Percentiles rank a stretch among this genome's conserved stretches.
Evolutionary conservation across 805 yeast genomes (phyloP).

Genomic region (Wickerhamomyces ciferrii): DNA sequence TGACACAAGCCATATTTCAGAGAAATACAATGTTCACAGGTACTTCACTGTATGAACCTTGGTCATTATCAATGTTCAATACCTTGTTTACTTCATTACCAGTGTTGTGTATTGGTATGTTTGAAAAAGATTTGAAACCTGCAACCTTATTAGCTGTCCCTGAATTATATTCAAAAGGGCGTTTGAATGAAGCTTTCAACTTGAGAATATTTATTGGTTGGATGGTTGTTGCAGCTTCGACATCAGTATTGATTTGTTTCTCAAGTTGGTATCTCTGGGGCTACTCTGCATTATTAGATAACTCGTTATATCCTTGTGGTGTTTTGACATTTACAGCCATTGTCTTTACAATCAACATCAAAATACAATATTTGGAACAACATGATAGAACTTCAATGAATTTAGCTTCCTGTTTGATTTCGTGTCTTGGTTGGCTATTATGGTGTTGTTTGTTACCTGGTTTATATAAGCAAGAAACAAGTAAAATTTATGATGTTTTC

Average conservation of each 20-base stretch:
- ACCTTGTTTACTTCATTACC: slow-evolving; percentile 92
- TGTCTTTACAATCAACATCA: slow-evolving; percentile 68
- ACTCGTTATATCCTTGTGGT: slow-evolving; percentile 79
- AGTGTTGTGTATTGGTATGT: slow-evolving; percentile 90
- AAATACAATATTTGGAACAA: slow-evolving; percentile 79
- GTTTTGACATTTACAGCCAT: slow-evolving; percentile 68
- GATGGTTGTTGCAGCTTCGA: slow-evolving; percentile 72
- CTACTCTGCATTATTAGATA: slow-evolving; percentile 57
- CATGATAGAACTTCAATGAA: slow-evolving; percentile 66
- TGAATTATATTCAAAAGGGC: slow-evolving; percentile 76
- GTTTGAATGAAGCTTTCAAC: slow-evolving; percentile 70
- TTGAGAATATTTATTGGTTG: slow-evolving; percentile 65
- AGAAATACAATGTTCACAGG: slow-evolving; percentile 87
- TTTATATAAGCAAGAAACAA: slow-evolving; percentile 48
- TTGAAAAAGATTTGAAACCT: slow-evolving; percentile 86
- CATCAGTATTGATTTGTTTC: slow-evolving; percentile 69
- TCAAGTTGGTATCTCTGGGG: slow-evolving; percentile 69
- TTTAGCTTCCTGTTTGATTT: slow-evolving; percentile 57
- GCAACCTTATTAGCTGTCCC: slow-evolving; percentile 89
- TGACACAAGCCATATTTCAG: slow-evolving; percentile 86
- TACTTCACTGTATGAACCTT: slow-evolving; percentile 86
- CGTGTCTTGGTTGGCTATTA: slow-evolving; percentile 77
- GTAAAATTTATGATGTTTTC: slow-evolving; percentile 64
- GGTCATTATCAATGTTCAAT: slow-evolving; percentile 97
- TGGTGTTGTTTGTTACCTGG: slow-evolving; percentile 80